Base-by-base conservation (phyloP, 228 moss, liverwort and hornwort genomes). In the Sphagnum magellanicum region DNA sequence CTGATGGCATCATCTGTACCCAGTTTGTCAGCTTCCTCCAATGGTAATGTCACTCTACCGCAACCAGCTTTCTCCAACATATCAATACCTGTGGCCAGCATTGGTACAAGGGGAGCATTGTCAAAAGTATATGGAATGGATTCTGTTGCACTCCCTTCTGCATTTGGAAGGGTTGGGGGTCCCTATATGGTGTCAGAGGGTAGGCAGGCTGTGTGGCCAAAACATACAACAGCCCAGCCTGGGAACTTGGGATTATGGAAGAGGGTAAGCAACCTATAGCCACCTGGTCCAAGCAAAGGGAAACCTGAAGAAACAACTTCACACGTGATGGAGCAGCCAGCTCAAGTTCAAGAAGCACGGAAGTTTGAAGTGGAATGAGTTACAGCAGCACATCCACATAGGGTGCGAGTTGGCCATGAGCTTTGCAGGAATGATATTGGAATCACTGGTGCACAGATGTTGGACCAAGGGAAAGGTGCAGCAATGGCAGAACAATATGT, bases 161-260 rank as follows among this genome's bases (percentile, higher is more conserved):
- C 87, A 5, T 89, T 91, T 81, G 76, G 74, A 46, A 84, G 86
- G 67, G 84, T 85, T 63, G 68, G 79, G 67, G 72, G 79, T 10
- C 73, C 82, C 47, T 63, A 66, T 50, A 50, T 74, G 1, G 60
- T 73, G 0, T 75, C 76, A 68, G 90, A 95, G 51, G 81, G 79
- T 55, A 82, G 75, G 47, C 76, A 68, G 49, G 53, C 82, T 65
- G 49, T 68, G 16, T 91, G 92, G 91, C 69, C 84, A 72, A 81
- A 67, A 6, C 52, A 52, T 67, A 61, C 60, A 66, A 60, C 60
- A 66, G 32, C 3, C 32, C 76, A 83, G 16, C 59, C 73, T 10
- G 78, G 81, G 69, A 87, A 81, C 62, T 73, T 80, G 61, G 90
- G 86, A 49, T 73, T 84, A 14, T 91, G 91, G 92, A 76, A 75